Evolutionary conservation across 139 green algal genomes (phyloP).

Genomic region (Deuterostichococcus epilithicus): DNA sequence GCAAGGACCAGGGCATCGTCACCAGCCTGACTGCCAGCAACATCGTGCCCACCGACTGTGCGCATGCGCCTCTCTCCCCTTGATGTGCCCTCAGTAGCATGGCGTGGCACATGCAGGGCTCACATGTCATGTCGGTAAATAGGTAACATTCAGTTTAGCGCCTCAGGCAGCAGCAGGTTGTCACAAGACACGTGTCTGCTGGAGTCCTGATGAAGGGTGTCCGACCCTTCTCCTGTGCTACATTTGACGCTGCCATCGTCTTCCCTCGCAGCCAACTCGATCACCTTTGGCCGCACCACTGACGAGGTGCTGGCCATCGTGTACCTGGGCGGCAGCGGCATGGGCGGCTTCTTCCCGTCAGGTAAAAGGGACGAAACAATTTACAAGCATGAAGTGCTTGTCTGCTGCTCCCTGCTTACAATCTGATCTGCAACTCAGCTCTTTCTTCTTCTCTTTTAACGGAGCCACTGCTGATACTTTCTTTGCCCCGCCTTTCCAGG

Average conservation of each 20-base stretch:
- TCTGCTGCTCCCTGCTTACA: too few species aligned
- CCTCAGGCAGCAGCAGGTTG: too few species aligned
- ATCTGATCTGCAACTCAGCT: too few species aligned
- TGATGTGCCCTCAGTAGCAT: not conserved
- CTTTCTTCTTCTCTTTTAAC: too few species aligned
- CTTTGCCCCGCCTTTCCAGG: too few species aligned
- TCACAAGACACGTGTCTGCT: not conserved
- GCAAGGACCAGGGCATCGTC: slow-evolving; percentile 4
- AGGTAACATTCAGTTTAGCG: too few species aligned
- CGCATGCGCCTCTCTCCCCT: too few species aligned
- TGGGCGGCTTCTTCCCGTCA: slow-evolving; percentile 35
- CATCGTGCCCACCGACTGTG: not conserved
- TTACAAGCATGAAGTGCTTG: too few species aligned
- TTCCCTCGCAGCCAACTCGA: not conserved
- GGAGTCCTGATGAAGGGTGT: not conserved
- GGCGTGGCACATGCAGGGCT: not conserved
- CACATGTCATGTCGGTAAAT: too few species aligned
- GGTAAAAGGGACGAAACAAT: not conserved
- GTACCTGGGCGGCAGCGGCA: slow-evolving; percentile 21
- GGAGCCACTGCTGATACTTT: too few species aligned
- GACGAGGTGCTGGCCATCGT: slow-evolving; percentile 35
- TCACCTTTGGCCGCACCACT: slow-evolving; percentile 18
- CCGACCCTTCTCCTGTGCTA: too few species aligned
- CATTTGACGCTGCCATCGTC: too few species aligned
- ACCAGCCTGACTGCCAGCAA: not conserved